Conservation (phyloP, 306 rosid genomes). For the Quercus dentata region DNA sequence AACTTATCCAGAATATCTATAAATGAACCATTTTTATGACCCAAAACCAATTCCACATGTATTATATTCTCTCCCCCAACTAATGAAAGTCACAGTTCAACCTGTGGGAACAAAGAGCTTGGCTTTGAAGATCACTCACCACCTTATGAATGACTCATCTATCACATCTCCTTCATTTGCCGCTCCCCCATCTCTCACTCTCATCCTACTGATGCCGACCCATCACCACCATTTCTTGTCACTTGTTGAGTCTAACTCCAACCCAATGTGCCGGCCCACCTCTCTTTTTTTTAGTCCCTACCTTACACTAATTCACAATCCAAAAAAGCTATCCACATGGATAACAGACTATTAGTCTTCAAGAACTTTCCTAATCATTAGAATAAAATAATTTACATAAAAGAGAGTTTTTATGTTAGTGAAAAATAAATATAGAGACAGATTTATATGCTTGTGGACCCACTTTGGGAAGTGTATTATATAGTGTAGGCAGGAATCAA, state of each 20-base stretch:
- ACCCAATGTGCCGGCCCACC: conserved; percentile 11
- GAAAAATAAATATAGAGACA: not conserved
- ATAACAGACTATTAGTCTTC: not conserved
- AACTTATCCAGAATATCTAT: not conserved
- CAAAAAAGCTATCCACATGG: not conserved
- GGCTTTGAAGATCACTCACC: conserved; percentile 41
- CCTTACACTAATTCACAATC: not conserved
- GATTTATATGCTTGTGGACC: not conserved
- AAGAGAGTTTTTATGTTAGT: not conserved
- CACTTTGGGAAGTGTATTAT: conserved; percentile 10
- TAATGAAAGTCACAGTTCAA: conserved; percentile 43
- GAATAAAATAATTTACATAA: not conserved
- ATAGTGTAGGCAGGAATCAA: conserved; percentile 13
- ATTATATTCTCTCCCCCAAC: conserved; percentile 15
- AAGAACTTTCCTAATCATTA: not conserved
- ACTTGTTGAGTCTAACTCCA: not conserved
- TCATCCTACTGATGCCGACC: conserved; percentile 29
- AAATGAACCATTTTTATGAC: not conserved
- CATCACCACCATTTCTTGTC: conserved; percentile 16
- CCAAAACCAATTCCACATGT: not conserved
- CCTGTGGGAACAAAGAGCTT: conserved; percentile 25
- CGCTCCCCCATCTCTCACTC: not conserved
- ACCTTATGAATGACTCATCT: not conserved
- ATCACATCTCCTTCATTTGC: conserved; percentile 6
- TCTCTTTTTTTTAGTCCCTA: not conserved